Evolutionary conservation across 139 green algal genomes (phyloP), one percentile per base, ranked within the genome.

Genomic region (Chlamydomonas applanata): DNA sequence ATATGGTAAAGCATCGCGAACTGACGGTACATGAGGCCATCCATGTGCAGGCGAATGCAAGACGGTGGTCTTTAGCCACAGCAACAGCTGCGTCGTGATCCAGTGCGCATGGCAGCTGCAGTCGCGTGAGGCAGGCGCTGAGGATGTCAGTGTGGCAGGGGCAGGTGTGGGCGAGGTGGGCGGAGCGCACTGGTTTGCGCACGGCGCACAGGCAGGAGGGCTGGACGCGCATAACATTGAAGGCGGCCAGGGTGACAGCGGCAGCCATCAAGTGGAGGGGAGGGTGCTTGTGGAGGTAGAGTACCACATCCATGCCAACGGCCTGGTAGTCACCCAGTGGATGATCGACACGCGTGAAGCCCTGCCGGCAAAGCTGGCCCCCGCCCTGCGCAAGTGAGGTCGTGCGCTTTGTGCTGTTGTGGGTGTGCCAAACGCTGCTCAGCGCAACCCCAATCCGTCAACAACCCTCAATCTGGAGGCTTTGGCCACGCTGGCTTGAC

Each of bases 101-200:
- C 11, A 7, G 11, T 49, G 7, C 11, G 40, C 40, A 7, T 49
- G 40, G 40, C 7, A 49, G 40, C 40, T 49, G 40, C 40, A 11
- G 40, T 11, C 40, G 11, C 40, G 36, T 2, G 59, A 61, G 59
- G 20, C 4, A 19, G 59, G 59, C 36, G 59, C 59, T 40, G 20
- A 5, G 4, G n/a, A 14, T 70, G 34, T 32, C 13, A 2, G 4
- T 30, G 67, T 69, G 49, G 80, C 80, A 60, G 82, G 77, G 2
- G 84, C 76, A 40, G 82, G 81, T 11, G 88, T 92, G 0, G 81
- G 87, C 16, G 89, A 92, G 78, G 64, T 87, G 11, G 90, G 91
- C 36, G 89, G 91, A 1, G 75, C 80, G 4, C 86, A 92, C 78
- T 93, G 86, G 81, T 86, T 92, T n/a, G 77, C 86, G 1, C 59